A percentile compares a stretch with the other conserved stretches of the same genome.
Evolutionary conservation across 805 yeast genomes (phyloP).

Genomic region (Candida krabiensis): DNA sequence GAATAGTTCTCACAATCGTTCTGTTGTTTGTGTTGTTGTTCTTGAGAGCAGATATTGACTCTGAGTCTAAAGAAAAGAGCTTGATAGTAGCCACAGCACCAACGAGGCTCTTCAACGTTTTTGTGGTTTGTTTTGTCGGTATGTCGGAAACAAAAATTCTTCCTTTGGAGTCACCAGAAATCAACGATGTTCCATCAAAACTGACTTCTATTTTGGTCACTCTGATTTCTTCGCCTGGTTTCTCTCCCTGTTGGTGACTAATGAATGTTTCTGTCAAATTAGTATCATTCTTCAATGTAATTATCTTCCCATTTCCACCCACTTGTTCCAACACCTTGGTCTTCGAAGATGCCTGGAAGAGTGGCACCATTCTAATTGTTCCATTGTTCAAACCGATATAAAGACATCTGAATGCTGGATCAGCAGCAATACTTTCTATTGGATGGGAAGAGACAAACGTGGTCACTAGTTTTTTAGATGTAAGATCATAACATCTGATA

Average conservation of each 20-base stretch:
- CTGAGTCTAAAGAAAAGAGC: slow-evolving; percentile 17
- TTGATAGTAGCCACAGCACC: slow-evolving; percentile 28
- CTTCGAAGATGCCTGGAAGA: slow-evolving; percentile 41
- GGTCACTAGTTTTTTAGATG: slow-evolving; percentile 47
- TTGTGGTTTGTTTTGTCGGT: slow-evolving; percentile 64
- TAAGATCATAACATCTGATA: slow-evolving; percentile 65
- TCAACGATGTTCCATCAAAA: slow-evolving; percentile 69
- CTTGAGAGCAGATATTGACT: slow-evolving; percentile 16
- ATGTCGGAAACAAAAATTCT: slow-evolving; percentile 67
- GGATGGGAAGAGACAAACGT: slow-evolving; percentile 70
- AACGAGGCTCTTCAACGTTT: slow-evolving; percentile 44
- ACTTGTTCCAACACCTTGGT: slow-evolving; percentile 48
- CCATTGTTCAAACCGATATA: slow-evolving; percentile 74
- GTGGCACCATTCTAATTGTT: slow-evolving; percentile 51
- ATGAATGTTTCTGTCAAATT: slow-evolving; percentile 51
- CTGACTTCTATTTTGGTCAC: slow-evolving; percentile 61
- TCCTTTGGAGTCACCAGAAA: slow-evolving; percentile 78
- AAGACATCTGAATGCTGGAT: slow-evolving; percentile 75
- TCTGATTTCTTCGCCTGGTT: slow-evolving; percentile 24
- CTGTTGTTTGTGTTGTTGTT: slow-evolving; percentile 32
- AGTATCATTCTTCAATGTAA: slow-evolving; percentile 51
- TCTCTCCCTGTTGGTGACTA: slow-evolving; percentile 40
- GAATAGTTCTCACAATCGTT: slow-evolving; percentile 44
- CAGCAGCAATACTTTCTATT: slow-evolving; percentile 59
- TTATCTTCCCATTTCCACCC: slow-evolving; percentile 57